Evolutionary conservation across 2,329 filamentous ascomycete genomes (phyloP).

Genomic region (Talaromyces sp.): DNA sequence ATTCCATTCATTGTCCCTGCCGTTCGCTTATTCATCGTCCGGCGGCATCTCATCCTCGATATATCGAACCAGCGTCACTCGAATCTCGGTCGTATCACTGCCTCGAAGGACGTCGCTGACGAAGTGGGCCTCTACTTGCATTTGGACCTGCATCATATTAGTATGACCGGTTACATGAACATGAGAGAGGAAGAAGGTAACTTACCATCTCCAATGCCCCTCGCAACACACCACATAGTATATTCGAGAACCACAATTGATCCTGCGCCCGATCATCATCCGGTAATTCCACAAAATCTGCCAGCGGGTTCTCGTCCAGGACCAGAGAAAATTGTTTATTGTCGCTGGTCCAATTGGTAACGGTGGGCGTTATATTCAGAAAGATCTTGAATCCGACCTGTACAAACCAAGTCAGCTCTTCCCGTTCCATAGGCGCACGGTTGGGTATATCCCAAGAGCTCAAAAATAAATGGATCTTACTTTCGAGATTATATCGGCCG

Average conservation of each 20-base stretch:
- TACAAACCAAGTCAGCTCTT: slow-evolving; percentile 20
- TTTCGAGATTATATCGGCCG: slow-evolving; percentile 93
- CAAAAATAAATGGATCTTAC: slow-evolving; percentile 47
- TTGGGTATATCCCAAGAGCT: not conserved
- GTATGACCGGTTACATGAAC: not conserved
- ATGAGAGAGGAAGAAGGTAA: not conserved
- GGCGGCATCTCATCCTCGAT: slow-evolving; percentile 97
- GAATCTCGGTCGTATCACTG: slow-evolving; percentile 96
- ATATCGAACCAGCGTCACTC: slow-evolving; percentile 85
- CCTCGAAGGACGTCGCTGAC: slow-evolving; percentile 89
- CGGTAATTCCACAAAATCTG: slow-evolving; percentile 95
- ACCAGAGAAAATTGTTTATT: slow-evolving; percentile 94
- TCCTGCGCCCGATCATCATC: slow-evolving; percentile 95
- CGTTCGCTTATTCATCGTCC: slow-evolving; percentile 73
- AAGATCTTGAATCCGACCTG: slow-evolving; percentile 99
- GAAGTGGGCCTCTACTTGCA: slow-evolving; percentile 97
- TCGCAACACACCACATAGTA: slow-evolving; percentile 86
- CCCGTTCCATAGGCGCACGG: not conserved
- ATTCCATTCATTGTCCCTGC: not conserved
- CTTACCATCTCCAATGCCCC: slow-evolving; percentile 92
- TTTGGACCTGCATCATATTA: slow-evolving; percentile 63
- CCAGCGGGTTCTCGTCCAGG: slow-evolving; percentile 94
- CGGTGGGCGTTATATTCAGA: slow-evolving; percentile 88
- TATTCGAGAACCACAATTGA: slow-evolving; percentile 98
- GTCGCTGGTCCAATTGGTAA: slow-evolving; percentile 94